Conservation (phyloP, 768 basidiomycete genomes). For the Podaxis sp. region DNA sequence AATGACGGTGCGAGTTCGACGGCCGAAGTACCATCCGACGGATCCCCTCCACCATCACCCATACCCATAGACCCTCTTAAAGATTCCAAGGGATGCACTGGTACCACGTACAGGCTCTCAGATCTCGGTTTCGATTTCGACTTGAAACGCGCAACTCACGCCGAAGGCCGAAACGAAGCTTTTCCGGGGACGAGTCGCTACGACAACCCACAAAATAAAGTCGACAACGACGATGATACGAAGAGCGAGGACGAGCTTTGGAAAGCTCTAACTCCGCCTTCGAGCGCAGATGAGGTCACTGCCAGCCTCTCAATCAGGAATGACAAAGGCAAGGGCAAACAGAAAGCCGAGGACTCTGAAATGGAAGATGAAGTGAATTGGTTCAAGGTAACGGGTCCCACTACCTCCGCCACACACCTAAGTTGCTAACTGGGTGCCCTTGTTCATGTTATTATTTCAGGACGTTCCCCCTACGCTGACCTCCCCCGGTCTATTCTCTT, state of each 20-base stretch:
- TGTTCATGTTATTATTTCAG: not conserved
- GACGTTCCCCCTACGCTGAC: not conserved
- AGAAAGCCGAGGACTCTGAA: not conserved
- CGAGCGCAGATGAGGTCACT: not conserved
- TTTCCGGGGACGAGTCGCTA: not conserved
- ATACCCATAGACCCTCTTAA: not conserved
- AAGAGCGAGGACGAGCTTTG: constrained; percentile 5
- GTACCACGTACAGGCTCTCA: not conserved
- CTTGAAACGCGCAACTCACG: not conserved
- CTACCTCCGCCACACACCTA: no score
- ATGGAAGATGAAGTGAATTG: not conserved
- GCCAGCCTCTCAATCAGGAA: not conserved
- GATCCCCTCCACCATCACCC: not conserved
- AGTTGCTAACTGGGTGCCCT: no score
- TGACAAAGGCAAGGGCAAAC: not conserved
- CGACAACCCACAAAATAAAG: not conserved
- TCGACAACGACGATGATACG: not conserved
- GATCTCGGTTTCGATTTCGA: not conserved
- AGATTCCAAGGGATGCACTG: not conserved
- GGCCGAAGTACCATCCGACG: no score
- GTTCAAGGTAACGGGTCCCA: not conserved
- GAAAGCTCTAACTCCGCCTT: not conserved
- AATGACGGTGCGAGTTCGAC: no score
- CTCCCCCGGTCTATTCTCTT: not conserved
- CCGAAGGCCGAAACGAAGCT: not conserved